phyloP scores from a whole-genome alignment of 225 moss, liverwort and hornwort species.

The Physcomitrellopsis africana region DNA sequence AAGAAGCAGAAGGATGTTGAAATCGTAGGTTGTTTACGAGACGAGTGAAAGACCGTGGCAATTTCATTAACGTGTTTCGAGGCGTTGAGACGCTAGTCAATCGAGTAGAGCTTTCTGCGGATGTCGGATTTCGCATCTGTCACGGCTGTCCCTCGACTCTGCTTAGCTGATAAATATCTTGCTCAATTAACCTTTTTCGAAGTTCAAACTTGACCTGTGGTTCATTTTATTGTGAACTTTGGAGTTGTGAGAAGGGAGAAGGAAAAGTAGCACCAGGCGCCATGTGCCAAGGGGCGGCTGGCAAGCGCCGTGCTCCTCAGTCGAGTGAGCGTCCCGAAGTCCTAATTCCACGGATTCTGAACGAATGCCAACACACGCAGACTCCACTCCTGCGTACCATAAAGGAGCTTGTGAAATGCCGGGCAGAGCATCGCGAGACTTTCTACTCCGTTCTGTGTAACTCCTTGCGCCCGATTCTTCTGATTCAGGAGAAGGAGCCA shows the following conservation, averaged over 20 bases:
- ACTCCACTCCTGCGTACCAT: conserved; percentile 68
- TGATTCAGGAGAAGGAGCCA: conserved; percentile 70
- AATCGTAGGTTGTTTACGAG: conserved; percentile 10
- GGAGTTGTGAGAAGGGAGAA: conserved; percentile 5
- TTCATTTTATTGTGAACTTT: conserved; percentile 8
- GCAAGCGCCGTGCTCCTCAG: conserved; percentile 53
- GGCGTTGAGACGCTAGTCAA: conserved; percentile 12
- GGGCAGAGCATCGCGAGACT: conserved; percentile 49
- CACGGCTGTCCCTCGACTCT: not conserved
- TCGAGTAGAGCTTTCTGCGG: conserved; percentile 6
- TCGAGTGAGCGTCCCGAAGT: conserved; percentile 49
- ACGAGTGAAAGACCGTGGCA: not conserved
- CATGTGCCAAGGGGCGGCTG: conserved; percentile 52
- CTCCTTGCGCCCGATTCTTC: conserved; percentile 72
- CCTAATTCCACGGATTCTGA: conserved; percentile 63
- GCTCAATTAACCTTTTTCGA: not conserved
- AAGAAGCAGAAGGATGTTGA: not conserved
- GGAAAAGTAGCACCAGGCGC: conserved; percentile 8
- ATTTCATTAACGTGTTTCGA: not conserved
- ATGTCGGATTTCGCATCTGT: conserved; percentile 5
- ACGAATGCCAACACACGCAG: conserved; percentile 69
- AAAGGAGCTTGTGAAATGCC: conserved; percentile 76
- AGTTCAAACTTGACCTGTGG: not conserved
- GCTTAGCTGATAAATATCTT: conserved; percentile 2
- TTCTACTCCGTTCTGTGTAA: conserved; percentile 64